Base-by-base conservation (phyloP, 352 stramenopile species). In the Phytophthora pluvialis region DNA sequence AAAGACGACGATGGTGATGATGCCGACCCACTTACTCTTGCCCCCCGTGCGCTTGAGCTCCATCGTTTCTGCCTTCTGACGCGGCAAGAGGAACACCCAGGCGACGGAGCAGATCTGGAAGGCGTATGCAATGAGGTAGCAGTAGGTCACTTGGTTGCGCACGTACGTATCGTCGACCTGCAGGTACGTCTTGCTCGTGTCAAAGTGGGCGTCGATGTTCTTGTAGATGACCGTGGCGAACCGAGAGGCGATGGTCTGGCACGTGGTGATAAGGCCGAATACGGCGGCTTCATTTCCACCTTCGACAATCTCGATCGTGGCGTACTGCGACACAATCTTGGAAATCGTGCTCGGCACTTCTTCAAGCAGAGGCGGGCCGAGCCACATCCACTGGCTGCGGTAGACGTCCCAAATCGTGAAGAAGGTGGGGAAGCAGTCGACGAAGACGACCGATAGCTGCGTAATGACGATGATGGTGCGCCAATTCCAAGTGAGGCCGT, bases 341-440 rank as follows among this genome's bases (percentile, higher is more conserved):
- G 58, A 69, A 33, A 80, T 70, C 16, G 60, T 73, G 36, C 50
- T 40, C 1, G 75, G 80, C 6, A 86, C 51, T 38, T 83, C 58
- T 51, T 73, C 62, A 3, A 81, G 51, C 18, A 88, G 55, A 32
- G 75, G 71, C n/a, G 78, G 66, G 7, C 77, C 77, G 3, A 88
- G 57, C 67, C 72, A 88, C 62, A 88, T 81, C 77, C 78, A 88
- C 51, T 83, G 80, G 35, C 69, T 76, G 12, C 77, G 69, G 28
- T 79, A 67, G 47, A 86, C 63, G 33, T 81, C 67, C 64, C 68
- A 88, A 54, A 85, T 77, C n/a, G 75, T 88, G 39, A 82, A 59
- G 39, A 80, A 81, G 3, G 62, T 71, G 8, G 71, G 70, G 36
- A 86, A 72, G 40, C 64, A 67, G 46, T 85, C 70, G 11, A 85